phyloP scores from a whole-genome alignment of 139 green algal genomes.

The Tetraselmis striata region DNA sequence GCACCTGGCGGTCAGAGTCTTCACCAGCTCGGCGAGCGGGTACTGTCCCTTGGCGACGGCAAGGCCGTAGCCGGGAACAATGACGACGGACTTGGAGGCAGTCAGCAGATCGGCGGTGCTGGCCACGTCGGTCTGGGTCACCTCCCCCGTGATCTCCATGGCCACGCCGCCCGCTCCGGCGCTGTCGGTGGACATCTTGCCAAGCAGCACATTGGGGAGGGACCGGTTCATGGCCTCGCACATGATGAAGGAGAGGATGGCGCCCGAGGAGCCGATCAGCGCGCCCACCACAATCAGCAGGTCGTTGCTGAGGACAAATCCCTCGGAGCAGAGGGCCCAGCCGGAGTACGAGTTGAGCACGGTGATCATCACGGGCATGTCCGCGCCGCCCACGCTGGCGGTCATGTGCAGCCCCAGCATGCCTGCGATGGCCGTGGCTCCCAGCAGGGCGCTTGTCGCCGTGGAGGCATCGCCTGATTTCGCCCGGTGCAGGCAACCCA shows the following conservation, averaged over 20 bases:
- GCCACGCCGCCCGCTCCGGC: neutral
- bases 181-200: conserved; percentile 33
- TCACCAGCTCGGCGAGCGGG: conserved; percentile 58
- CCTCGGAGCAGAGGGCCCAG: neutral
- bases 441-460: conserved; percentile 18
- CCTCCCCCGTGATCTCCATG: neutral
- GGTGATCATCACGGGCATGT: conserved; percentile 91
- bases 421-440: conserved; percentile 50
- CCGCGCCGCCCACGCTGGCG: conserved; percentile 73
- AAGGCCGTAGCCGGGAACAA: conserved; percentile 84
- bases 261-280: conserved; percentile 78
- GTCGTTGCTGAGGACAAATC: conserved; percentile 27
- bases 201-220: conserved; percentile 81
- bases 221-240: conserved; percentile 85
- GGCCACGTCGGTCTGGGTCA: neutral
- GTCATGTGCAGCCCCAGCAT: conserved; percentile 78
- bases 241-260: conserved; percentile 90
- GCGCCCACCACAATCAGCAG: conserved; percentile 75
- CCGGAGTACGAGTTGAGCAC: conserved; percentile 76
- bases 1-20: conserved; percentile 43
- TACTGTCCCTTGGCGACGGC: conserved; percentile 81
- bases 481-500: too few species aligned
- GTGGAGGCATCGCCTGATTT: neutral
- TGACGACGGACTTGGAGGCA: conserved; percentile 46
- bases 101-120: neutral